Evolutionary conservation across 495 filamentous ascomycete species (phyloP).

Genomic region (Sordaria brevicollis): DNA sequence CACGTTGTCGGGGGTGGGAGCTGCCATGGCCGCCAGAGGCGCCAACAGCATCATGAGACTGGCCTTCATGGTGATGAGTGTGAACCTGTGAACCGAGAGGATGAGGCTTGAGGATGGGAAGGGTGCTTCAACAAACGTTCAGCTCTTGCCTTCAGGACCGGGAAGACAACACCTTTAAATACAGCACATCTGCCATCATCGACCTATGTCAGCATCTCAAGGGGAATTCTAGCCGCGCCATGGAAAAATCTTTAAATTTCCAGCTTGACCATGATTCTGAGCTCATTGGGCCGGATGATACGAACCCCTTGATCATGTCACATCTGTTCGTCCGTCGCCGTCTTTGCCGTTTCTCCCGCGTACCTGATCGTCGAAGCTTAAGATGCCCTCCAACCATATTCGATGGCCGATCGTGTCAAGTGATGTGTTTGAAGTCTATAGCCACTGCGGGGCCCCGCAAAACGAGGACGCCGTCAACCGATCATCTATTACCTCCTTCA

Average conservation of each 20-base stretch:
- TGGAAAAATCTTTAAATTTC: not conserved
- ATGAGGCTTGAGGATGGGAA: not conserved
- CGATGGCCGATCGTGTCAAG: not conserved
- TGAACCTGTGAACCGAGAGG: not conserved
- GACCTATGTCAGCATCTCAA: not conserved
- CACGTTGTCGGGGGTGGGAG: constrained; percentile 22
- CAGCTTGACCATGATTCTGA: not conserved
- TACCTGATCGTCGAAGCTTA: not conserved
- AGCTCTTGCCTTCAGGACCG: not conserved
- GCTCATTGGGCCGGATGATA: not conserved
- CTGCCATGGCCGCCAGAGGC: constrained; percentile 24
- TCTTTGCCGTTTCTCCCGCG: not conserved
- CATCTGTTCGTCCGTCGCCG: not conserved
- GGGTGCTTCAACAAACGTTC: not conserved
- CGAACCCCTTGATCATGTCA: not conserved
- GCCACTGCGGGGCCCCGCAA: constrained; percentile 2
- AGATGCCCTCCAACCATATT: not conserved
- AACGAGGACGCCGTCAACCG: not conserved
- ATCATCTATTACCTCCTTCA: not conserved
- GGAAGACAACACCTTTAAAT: not conserved
- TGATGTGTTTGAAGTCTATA: not conserved
- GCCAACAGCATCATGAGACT: constrained; percentile 25
- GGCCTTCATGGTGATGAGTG: constrained; percentile 28
- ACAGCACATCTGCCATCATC: not conserved
- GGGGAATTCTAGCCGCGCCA: not conserved